Evolutionary conservation across 768 basidiomycete genomes (phyloP).

Genomic region (Mycena capillaripes): DNA sequence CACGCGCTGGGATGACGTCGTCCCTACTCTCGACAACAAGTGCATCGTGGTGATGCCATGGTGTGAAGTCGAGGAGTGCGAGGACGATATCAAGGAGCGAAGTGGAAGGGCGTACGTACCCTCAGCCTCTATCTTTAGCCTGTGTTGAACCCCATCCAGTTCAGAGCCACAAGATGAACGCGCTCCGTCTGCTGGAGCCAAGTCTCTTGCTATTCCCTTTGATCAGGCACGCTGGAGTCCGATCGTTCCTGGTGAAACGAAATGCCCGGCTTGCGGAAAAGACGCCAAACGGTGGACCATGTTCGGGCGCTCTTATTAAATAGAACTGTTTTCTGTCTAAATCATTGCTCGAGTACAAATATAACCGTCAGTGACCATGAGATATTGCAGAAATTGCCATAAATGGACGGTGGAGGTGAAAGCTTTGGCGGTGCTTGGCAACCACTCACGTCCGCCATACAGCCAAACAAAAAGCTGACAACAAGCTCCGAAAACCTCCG

Average conservation of each 20-base stretch:
- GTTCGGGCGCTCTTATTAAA: conserved; percentile 91
- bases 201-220: conserved; percentile 96
- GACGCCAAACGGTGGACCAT: conserved; percentile 97
- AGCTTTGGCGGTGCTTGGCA: neutral
- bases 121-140: conserved; percentile 29
- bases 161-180: conserved; percentile 93
- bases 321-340: too few relatives aligned
- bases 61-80: conserved; percentile 94
- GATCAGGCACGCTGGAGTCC: conserved; percentile 87
- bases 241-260: conserved; percentile 88
- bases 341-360: neutral
- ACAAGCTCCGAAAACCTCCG: conserved; percentile 23
- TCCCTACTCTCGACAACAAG: conserved; percentile 92
- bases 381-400: conserved; percentile 11
- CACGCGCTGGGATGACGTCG: conserved; percentile 92
- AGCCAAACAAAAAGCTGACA: conserved; percentile 15
- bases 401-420: neutral
- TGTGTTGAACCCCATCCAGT: conserved; percentile 52
- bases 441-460: too few relatives aligned
- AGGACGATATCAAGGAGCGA: conserved; percentile 98
- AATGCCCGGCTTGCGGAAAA: conserved; percentile 89
- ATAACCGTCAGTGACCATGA: neutral
- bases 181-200: conserved; percentile 97
- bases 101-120: conserved; percentile 82
- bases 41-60: conserved; percentile 92